Evolutionary conservation across 805 yeast genomes (phyloP), one percentile per base, ranked within the genome.

Genomic region (Saccharomycodes ludwigii): DNA sequence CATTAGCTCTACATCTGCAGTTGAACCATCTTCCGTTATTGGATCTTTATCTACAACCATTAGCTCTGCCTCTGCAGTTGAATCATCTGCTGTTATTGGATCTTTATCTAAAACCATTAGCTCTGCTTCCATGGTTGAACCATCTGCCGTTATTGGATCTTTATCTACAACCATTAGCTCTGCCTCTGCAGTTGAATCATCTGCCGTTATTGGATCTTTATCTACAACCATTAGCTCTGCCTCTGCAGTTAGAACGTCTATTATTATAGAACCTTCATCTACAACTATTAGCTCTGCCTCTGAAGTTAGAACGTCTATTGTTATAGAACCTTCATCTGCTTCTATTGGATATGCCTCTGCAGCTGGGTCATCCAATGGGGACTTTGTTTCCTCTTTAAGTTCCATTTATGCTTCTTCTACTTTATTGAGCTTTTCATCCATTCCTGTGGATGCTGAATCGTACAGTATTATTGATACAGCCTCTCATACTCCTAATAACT

Each of bases 151-250:
- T 19, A 20, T 34, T n/a, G 14, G 25, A 18, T 25, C 36, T 11
- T n/a, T 18, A 18, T 22, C 27, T 21, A 9, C 27, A 5, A 28
- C 12, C 11, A 20, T 18, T 12, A 20, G 24, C 23, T 27, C 30
- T 20, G 6, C 24, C 6, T 13, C 31, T 12, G 3, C 23, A n/a
- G 20, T 12, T 26, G 30, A 7, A 31, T 23, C 18, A 11, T 22
- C 18, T 12, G 26, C 18, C 11, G 25, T 22, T 19, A 20, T 34
- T n/a, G 14, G 25, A 18, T 25, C 36, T 11, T n/a, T 18, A 18
- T 22, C 27, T 21, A 9, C 27, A 5, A 28, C 12, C 11, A 20
- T 18, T 12, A 20, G 24, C 23, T 27, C 30, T 20, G 6, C 24
- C 6, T 13, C 31, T 12, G 3, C 23, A n/a, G 20, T 12, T 26